Evolutionary conservation across 75 land plant species (phyloP).

Genomic region (Isoetes taiwanensis): DNA sequence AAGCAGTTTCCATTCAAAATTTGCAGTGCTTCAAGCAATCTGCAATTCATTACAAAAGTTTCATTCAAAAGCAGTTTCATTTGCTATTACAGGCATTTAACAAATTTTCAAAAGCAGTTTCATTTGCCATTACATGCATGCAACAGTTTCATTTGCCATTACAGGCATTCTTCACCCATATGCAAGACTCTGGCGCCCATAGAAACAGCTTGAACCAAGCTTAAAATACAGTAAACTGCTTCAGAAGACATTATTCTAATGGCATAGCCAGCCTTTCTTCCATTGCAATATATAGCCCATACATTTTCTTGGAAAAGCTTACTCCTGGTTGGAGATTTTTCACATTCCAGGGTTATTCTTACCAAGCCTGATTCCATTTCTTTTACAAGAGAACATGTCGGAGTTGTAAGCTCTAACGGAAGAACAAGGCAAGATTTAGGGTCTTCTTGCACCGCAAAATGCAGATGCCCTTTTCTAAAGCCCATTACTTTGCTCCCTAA

Average conservation of each 20-base stretch:
- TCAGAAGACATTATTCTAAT: slow-evolving; percentile 7
- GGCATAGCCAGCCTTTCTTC: slow-evolving; percentile 21
- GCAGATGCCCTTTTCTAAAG: slow-evolving; percentile 51
- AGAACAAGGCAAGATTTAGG: slow-evolving; percentile 33
- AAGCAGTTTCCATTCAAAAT: no score
- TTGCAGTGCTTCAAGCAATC: no score
- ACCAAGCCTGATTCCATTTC: slow-evolving; percentile 83
- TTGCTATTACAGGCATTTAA: no score
- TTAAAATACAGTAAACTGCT: background rate
- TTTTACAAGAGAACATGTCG: slow-evolving; percentile 46
- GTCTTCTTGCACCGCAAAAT: slow-evolving; percentile 56
- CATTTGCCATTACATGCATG: no score
- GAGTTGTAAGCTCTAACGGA: slow-evolving; percentile 48
- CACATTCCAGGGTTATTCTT: slow-evolving; percentile 59
- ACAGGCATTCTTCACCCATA: no score
- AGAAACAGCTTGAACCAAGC: slow-evolving; percentile 11
- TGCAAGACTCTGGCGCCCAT: slow-evolving; percentile 25
- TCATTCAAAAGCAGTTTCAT: no score
- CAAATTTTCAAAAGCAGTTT: no score
- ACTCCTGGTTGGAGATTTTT: slow-evolving; percentile 6
- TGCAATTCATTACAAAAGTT: no score
- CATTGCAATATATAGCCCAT: slow-evolving; percentile 30
- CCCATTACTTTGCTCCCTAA: slow-evolving; percentile 46
- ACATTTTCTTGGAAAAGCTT: slow-evolving; percentile 9
- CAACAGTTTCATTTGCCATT: no score